These are phyloP conservation scores for Cardiosporidium cionae DNA, from an alignment of 169 alveolate species.

Conservation along the genomic window DNA sequence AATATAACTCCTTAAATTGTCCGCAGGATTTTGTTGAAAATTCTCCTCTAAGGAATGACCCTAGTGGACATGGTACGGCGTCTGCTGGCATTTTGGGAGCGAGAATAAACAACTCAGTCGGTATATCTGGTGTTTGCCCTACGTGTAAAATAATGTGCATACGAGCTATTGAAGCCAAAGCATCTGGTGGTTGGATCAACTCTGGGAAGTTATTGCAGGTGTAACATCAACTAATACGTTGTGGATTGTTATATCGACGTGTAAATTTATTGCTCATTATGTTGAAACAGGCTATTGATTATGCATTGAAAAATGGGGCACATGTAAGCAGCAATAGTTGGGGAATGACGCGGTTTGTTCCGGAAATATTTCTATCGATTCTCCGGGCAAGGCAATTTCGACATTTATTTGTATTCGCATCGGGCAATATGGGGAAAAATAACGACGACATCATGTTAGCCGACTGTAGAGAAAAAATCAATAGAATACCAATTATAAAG, in stretches of 20 bases:
- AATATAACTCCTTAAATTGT: constrained; percentile 24
- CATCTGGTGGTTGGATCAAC: no score
- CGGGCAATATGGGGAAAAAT: background rate
- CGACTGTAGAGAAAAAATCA: background rate
- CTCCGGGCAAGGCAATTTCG: background rate
- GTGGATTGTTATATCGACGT: no score
- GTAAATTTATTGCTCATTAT: constrained; percentile 15
- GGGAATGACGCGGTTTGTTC: constrained; percentile 19
- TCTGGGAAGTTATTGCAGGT: no score
- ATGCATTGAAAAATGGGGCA: constrained; percentile 52
- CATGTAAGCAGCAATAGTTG: constrained; percentile 41
- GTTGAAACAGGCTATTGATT: constrained; percentile 44
- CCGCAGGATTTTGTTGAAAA: constrained; percentile 16
- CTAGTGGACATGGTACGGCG: constrained; percentile 51
- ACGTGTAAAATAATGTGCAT: constrained; percentile 48
- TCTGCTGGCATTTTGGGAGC: constrained; percentile 54
- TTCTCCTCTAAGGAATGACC: constrained; percentile 28
- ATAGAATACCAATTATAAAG: no score
- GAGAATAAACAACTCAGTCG: constrained; percentile 33
- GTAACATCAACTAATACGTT: no score
- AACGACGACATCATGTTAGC: background rate
- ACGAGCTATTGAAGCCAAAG: background rate
- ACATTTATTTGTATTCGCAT: background rate
- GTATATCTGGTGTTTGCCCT: constrained; percentile 46
- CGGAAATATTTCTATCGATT: background rate